These are phyloP conservation scores for Botrytis elliptica DNA, from an alignment of 2,329 filamentous ascomycete species.

Conservation along the genomic window DNA sequence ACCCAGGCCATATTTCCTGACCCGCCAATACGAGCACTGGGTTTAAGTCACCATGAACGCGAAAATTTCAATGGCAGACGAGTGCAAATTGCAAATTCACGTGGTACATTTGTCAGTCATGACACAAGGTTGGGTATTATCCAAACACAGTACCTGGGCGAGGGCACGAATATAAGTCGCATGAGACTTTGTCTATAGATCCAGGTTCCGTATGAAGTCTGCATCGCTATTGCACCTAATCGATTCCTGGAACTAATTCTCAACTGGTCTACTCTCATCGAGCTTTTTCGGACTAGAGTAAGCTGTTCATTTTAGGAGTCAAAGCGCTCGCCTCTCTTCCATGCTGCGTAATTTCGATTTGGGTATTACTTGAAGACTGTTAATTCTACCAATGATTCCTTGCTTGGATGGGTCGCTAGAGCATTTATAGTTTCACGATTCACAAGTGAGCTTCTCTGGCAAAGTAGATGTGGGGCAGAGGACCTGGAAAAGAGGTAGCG, in stretches of 20 bases:
- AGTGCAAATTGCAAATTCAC: neutral
- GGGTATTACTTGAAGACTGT: neutral
- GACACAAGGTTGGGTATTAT: neutral
- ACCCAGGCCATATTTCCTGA: neutral
- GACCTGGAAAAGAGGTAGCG: neutral
- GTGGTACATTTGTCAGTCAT: neutral
- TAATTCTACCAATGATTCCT: rapidly evolving
- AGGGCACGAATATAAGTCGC: neutral
- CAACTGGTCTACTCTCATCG: neutral
- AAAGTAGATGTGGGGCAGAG: neutral
- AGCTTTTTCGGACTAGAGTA: neutral
- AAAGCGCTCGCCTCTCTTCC: neutral
- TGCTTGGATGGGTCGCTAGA: neutral
- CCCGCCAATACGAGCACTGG: neutral
- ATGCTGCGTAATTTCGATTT: neutral
- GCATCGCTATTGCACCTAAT: neutral
- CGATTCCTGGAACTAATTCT: rapidly evolving
- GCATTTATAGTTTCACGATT: neutral
- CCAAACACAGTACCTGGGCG: neutral
- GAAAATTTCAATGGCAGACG: rapidly evolving
- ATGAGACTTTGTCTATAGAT: neutral
- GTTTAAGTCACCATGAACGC: rapidly evolving
- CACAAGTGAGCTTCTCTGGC: neutral
- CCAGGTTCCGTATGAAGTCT: rapidly evolving
- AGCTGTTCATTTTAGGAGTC: neutral